phyloP scores from a whole-genome alignment of 2,329 filamentous ascomycete species.

The Periglandula ipomoeae region DNA sequence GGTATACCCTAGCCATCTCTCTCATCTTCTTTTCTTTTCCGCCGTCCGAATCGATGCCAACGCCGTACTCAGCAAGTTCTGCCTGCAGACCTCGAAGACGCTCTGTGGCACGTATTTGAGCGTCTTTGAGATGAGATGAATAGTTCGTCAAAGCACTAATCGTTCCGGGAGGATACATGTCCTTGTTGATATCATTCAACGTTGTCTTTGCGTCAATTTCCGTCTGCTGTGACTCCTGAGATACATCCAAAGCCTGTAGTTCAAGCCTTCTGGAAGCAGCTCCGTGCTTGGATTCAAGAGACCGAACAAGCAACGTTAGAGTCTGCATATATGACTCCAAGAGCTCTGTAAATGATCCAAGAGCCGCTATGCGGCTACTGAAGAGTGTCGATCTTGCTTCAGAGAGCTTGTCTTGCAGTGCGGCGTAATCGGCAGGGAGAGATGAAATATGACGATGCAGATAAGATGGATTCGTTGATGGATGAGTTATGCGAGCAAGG shows the following conservation, averaged over 20 bases:
- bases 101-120: conserved; percentile 35
- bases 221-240: conserved; percentile 33
- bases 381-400: conserved; percentile 25
- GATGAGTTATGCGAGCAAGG: conserved; percentile 39
- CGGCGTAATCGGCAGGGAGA: conserved; percentile 31
- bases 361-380: conserved; percentile 28
- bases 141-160: conserved; percentile 37
- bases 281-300: conserved; percentile 47
- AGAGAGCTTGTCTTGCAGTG: conserved; percentile 26
- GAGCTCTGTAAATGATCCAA: conserved; percentile 27
- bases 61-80: conserved; percentile 42
- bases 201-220: conserved; percentile 28
- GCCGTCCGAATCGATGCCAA: conserved; percentile 24
- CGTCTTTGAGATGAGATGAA: conserved; percentile 38
- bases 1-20: conserved; percentile 43
- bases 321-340: conserved; percentile 30
- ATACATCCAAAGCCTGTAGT: conserved; percentile 37
- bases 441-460: conserved; percentile 48
- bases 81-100: conserved; percentile 29
- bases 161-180: conserved; percentile 37
- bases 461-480: conserved; percentile 43
- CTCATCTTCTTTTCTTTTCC: conserved; percentile 40
- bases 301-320: conserved; percentile 34
- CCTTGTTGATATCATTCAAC: conserved; percentile 24
- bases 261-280: conserved; percentile 40